Evolutionary conservation across 2,329 filamentous ascomycete species (phyloP).

Genomic region (Bipolaris victoriae): DNA sequence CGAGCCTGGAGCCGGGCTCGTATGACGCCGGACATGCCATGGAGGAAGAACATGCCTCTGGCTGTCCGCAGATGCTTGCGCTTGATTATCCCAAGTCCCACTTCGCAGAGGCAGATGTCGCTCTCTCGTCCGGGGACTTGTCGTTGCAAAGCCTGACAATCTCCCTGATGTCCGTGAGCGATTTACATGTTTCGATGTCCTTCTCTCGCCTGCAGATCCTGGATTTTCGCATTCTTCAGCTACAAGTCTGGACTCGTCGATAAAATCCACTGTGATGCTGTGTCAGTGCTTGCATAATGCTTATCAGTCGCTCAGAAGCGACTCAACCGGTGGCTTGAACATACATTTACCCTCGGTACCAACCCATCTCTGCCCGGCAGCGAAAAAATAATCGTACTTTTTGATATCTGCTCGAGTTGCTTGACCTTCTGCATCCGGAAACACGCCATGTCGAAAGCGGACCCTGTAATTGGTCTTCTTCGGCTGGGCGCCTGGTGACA

Average conservation of each 20-base stretch:
- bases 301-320: not conserved
- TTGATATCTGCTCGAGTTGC: slow-evolving; percentile 31
- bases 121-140: not conserved
- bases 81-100: not conserved
- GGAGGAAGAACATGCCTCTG: not conserved
- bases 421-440: slow-evolving; percentile 19
- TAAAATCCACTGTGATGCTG: slow-evolving; percentile 20
- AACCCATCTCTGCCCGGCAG: slow-evolving; percentile 23
- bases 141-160: not conserved
- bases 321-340: slow-evolving; percentile 1
- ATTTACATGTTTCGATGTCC: slow-evolving; percentile 6
- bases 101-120: not conserved
- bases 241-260: slow-evolving; percentile 25
- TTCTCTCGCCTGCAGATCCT: not conserved
- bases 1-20: slow-evolving; percentile 16
- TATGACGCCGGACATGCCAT: slow-evolving; percentile 9
- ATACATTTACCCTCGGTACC: slow-evolving; percentile 20
- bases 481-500: slow-evolving; percentile 3
- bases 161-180: slow-evolving; percentile 4
- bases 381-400: slow-evolving; percentile 36
- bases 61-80: not conserved
- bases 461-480: slow-evolving; percentile 28
- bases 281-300: not conserved
- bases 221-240: slow-evolving; percentile 16
- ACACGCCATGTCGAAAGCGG: slow-evolving; percentile 30